Base-by-base conservation (phyloP, 2,329 filamentous ascomycete species). In the Xylariaceae sp. region DNA sequence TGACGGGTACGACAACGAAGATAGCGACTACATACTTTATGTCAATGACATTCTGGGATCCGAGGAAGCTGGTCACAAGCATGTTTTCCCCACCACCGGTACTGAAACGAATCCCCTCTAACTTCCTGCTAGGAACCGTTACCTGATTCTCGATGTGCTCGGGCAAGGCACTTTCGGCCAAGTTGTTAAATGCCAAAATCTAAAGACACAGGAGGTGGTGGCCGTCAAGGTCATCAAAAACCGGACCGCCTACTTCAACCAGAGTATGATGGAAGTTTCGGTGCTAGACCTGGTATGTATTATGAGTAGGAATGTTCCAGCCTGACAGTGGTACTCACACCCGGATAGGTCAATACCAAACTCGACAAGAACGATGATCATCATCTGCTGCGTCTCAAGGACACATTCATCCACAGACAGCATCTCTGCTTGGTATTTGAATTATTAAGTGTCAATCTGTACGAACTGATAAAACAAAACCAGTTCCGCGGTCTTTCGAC, bases 221-320 rank as follows among this genome's bases (percentile, higher is more conserved):
- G 92, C 92, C 3, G 92, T 98, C 52, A 98, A 98, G 67, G 92
- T 98, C 38, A 92, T 98, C 68, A 98, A 98, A 69, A 98, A 98
- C 65, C 83, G 90, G 56, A 98, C 92, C 2, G 92, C 92, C 26
- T 98, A 98, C 64, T 98, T 98, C 70, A 98, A 98, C 60, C 92
- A 98, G 65, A 97, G 92, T 64, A 98, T 98, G 92, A 98, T 98
- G 92, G 92, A 98, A 61, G 92, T 98, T 21, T 98, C 92, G 2
- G 92, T 98, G 16, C 73, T 98, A 41, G 92, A 98, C 64, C 61
- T 98, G 73, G 88, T 94, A 73, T 41, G 78, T 53, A 37, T 11
- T n/a, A n/a, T 31, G 28, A 24, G 19, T 36, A 9, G 21, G 23
- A 13, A n/a, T 7, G 9, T n/a, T 14, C 5, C 30, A 11, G n/a